Conservation (phyloP, 768 basidiomycete genomes). For the Suillus hirtellus region DNA sequence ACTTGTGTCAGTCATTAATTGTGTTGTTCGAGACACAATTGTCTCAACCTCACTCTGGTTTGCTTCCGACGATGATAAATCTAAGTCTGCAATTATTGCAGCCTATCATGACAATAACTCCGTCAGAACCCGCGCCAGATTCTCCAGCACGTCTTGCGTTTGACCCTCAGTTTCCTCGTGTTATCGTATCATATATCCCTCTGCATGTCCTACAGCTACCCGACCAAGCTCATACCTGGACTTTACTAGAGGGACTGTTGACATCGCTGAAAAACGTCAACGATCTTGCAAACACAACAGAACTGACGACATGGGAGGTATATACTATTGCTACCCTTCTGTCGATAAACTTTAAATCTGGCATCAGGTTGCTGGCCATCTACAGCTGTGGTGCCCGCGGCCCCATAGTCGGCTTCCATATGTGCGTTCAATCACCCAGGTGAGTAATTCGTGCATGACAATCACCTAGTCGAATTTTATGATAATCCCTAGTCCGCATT, state of each 20-base stretch:
- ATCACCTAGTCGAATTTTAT: conserved; percentile 7
- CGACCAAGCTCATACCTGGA: conserved; percentile 51
- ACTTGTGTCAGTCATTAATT: conserved; percentile 3
- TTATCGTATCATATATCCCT: conserved; percentile 66
- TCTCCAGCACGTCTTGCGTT: conserved; percentile 59
- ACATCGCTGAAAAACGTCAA: conserved; percentile 58
- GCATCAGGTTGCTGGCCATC: conserved; percentile 48
- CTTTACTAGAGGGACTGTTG: conserved; percentile 47
- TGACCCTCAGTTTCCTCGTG: conserved; percentile 67
- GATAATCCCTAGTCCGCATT: conserved; percentile 49
- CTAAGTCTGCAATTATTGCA: conserved; percentile 10
- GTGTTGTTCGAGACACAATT: conserved; percentile 7
- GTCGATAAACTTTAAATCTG: neutral
- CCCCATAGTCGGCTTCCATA: conserved; percentile 50
- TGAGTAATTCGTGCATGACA: conserved; percentile 25
- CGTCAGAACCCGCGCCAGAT: conserved; percentile 37
- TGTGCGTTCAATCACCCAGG: conserved; percentile 66
- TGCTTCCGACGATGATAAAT: conserved; percentile 7
- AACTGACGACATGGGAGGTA: conserved; percentile 67
- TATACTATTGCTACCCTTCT: conserved; percentile 6
- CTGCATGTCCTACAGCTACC: conserved; percentile 60
- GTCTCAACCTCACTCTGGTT: conserved; percentile 2
- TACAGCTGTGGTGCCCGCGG: conserved; percentile 48
- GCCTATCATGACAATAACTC: conserved; percentile 38
- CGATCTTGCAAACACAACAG: conserved; percentile 43